Evolutionary conservation across 1,284 basidiomycete species (phyloP).

Genomic region (Lentinula novae-zelandiae): DNA sequence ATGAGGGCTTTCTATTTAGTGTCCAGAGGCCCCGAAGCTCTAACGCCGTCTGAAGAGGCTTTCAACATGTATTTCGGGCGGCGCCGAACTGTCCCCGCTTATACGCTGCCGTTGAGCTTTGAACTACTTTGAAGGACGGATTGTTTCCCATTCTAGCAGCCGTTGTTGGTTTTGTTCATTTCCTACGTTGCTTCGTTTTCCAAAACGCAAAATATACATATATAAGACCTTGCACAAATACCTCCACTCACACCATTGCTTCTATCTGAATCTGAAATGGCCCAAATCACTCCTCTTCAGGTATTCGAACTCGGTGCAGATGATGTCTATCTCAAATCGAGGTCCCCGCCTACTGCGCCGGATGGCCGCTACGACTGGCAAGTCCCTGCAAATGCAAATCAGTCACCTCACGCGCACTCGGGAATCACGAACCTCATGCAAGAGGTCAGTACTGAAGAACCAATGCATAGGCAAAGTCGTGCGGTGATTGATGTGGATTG

Average conservation of each 20-base stretch:
- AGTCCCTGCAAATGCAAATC: slow-evolving; percentile 19
- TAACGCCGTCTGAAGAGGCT: not conserved
- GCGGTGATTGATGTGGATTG: not conserved
- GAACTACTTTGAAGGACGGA: not conserved
- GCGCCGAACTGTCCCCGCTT: not conserved
- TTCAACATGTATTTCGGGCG: not conserved
- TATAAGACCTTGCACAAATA: not conserved
- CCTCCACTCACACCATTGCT: not conserved
- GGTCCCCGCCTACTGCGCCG: slow-evolving; percentile 24
- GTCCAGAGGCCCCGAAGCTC: not conserved
- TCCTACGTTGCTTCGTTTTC: not conserved
- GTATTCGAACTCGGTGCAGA: slow-evolving; percentile 23
- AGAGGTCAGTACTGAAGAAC: not conserved
- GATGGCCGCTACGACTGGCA: slow-evolving; percentile 31
- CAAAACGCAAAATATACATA: not conserved
- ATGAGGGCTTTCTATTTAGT: not conserved
- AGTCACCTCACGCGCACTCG: slow-evolving; percentile 24
- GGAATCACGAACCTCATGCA: slow-evolving; percentile 22
- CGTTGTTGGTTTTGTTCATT: not conserved
- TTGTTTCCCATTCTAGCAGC: not conserved
- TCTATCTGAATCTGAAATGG: not conserved
- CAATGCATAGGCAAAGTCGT: not conserved
- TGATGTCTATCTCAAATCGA: slow-evolving; percentile 23
- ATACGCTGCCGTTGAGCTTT: not conserved
- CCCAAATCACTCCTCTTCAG: slow-evolving; percentile 16